A percentile compares a stretch with the other conserved stretches of the same genome.
phyloP scores from a whole-genome alignment of 2,329 filamentous ascomycete species.

The Diaporthe velutina region DNA sequence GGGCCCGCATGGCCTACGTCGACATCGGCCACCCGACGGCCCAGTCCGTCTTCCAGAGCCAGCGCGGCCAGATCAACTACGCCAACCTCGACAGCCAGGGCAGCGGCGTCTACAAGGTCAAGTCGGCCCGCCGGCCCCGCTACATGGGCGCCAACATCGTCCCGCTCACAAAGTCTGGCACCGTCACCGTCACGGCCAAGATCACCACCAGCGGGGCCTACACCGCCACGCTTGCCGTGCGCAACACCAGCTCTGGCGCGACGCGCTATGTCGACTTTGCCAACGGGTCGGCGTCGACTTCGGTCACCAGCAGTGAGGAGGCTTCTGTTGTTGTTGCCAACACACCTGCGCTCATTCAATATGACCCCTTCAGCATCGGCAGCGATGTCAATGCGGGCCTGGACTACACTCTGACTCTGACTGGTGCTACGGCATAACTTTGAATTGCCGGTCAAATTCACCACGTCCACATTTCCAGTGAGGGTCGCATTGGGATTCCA shows the following conservation, averaged over 20 bases:
- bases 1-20: slow-evolving; percentile 66
- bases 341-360: slow-evolving; percentile 14
- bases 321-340: slow-evolving; percentile 9
- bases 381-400: slow-evolving; percentile 6
- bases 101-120: slow-evolving; percentile 56
- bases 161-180: slow-evolving; percentile 53
- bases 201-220: slow-evolving; percentile 48
- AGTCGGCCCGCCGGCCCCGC: slow-evolving; percentile 54
- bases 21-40: slow-evolving; percentile 61
- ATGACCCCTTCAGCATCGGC: slow-evolving; percentile 12
- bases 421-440: slow-evolving; percentile 4
- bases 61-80: slow-evolving; percentile 54
- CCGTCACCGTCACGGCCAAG: slow-evolving; percentile 46
- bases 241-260: neutral
- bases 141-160: slow-evolving; percentile 66
- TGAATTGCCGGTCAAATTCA: too few relatives aligned
- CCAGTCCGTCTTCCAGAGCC: slow-evolving; percentile 52
- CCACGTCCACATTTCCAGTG: rapidly evolving
- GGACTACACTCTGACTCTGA: slow-evolving; percentile 12
- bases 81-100: slow-evolving; percentile 55
- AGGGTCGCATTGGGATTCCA: too few relatives aligned
- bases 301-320: slow-evolving; percentile 9
- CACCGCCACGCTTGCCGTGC: neutral
- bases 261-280: slow-evolving; percentile 15
- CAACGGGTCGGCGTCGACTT: slow-evolving; percentile 8